phyloP scores from a whole-genome alignment of 2,329 filamentous ascomycete species.

The Paracoccidioides brasiliensis region DNA sequence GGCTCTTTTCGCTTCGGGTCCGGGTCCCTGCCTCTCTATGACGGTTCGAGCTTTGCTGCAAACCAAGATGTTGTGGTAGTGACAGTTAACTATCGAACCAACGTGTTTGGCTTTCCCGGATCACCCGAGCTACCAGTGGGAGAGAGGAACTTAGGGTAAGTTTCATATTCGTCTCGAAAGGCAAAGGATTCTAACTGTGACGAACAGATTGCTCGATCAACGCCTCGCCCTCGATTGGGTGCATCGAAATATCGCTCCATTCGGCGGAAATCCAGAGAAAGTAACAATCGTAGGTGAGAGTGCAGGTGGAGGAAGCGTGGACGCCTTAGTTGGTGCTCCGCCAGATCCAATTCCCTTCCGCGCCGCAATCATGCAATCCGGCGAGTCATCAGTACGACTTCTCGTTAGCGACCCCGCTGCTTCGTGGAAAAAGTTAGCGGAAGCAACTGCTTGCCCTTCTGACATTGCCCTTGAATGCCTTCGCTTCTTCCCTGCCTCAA shows the following conservation, averaged over 20 bases:
- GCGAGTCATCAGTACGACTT: slow-evolving; percentile 6
- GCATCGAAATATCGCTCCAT: neutral
- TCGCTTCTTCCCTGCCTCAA: slow-evolving; percentile 9
- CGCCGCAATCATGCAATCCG: slow-evolving; percentile 19
- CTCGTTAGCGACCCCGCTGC: neutral
- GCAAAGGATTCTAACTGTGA: slow-evolving; percentile 5
- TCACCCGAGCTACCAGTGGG: slow-evolving; percentile 23
- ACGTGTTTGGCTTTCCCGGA: slow-evolving; percentile 31
- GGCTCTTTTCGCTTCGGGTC: slow-evolving; percentile 15
- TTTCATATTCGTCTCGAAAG: neutral
- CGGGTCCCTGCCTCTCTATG: slow-evolving; percentile 13
- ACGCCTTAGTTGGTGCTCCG: slow-evolving; percentile 13
- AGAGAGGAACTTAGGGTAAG: slow-evolving; percentile 12
- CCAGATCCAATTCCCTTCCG: slow-evolving; percentile 15
- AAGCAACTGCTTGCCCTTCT: slow-evolving; percentile 7
- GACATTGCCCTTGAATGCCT: slow-evolving; percentile 10
- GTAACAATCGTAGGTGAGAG: slow-evolving; percentile 34
- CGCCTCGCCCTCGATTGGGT: slow-evolving; percentile 13
- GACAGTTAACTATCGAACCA: slow-evolving; percentile 20
- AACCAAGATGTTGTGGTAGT: slow-evolving; percentile 22
- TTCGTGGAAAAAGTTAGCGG: slow-evolving; percentile 9
- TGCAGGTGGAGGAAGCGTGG: slow-evolving; percentile 31
- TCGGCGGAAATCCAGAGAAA: slow-evolving; percentile 27
- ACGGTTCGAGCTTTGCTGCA: slow-evolving; percentile 19
- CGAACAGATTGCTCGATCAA: slow-evolving; percentile 15